phyloP scores from a whole-genome alignment of 2,329 filamentous ascomycete genomes.

The Taxawa tesnikishii region DNA sequence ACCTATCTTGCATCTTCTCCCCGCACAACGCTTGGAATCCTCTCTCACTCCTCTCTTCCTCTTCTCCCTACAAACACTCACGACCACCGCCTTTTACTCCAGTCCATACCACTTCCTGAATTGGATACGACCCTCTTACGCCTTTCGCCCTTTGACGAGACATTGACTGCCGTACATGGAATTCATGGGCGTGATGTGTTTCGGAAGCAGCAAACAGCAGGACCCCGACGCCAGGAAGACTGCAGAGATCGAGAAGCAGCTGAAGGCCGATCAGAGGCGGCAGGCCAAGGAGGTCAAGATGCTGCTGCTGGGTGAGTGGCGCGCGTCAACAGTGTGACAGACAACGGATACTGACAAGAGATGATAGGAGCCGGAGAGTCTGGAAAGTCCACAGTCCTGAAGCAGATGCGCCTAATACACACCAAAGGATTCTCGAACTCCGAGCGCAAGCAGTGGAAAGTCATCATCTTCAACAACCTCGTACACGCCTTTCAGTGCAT shows the following conservation, averaged over 20 bases:
- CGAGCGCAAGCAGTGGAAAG: slow-evolving; percentile 87
- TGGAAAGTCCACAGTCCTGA: slow-evolving; percentile 91
- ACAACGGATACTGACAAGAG: slow-evolving; percentile 19
- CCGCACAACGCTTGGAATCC: too few species aligned
- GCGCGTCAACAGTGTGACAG: too few species aligned
- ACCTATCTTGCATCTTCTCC: too few species aligned
- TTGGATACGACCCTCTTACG: too few species aligned
- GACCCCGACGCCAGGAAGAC: slow-evolving; percentile 36
- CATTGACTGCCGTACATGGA: too few species aligned
- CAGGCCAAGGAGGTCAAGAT: slow-evolving; percentile 86
- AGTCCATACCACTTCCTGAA: too few species aligned
- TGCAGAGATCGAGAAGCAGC: slow-evolving; percentile 71
- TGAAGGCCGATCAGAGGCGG: slow-evolving; percentile 79
- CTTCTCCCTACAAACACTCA: too few species aligned
- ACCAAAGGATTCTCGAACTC: slow-evolving; percentile 79
- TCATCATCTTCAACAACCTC: slow-evolving; percentile 91
- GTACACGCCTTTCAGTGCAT: slow-evolving; percentile 86
- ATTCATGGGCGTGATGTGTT: too few species aligned
- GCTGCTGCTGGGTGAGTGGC: slow-evolving; percentile 65
- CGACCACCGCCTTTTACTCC: too few species aligned
- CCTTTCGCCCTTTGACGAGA: too few species aligned
- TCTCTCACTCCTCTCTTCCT: too few species aligned
- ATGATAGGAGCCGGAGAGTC: slow-evolving; percentile 80
- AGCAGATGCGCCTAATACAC: slow-evolving; percentile 98
- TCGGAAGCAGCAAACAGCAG: slow-evolving; percentile 33